These are phyloP conservation scores for Primulina huaijiensis DNA, from an alignment of 257 asterid species.

Conservation along the genomic window DNA sequence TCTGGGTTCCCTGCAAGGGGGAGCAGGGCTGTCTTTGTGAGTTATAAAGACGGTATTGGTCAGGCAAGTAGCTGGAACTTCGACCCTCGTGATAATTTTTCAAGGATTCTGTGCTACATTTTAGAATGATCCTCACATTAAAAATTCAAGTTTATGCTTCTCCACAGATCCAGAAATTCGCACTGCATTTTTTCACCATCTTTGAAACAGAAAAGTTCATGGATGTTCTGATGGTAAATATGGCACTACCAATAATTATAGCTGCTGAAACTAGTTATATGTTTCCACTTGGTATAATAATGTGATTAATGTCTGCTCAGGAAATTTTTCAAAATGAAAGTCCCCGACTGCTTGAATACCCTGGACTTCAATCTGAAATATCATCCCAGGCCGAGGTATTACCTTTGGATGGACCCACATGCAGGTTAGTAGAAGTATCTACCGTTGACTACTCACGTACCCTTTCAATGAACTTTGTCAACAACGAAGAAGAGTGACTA, in stretches of 20 bases:
- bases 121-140: background rate
- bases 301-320: constrained; percentile 31
- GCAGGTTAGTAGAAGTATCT: constrained; percentile 32
- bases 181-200: constrained; percentile 46
- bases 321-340: constrained; percentile 41
- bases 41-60: constrained; percentile 61
- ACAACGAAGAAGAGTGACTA: background rate
- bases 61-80: constrained; percentile 53
- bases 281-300: constrained; percentile 21
- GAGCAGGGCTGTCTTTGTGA: constrained; percentile 60
- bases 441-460: constrained; percentile 18
- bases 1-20: constrained; percentile 79
- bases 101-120: background rate
- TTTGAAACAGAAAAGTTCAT: constrained; percentile 62
- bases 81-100: background rate
- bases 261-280: background rate
- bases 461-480: constrained; percentile 15
- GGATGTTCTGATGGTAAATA: constrained; percentile 56
- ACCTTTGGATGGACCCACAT: constrained; percentile 43
- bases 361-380: constrained; percentile 36
- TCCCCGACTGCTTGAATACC: constrained; percentile 33
- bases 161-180: constrained; percentile 74
- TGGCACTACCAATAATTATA: constrained; percentile 6
- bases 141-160: constrained; percentile 12
- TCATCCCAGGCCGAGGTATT: constrained; percentile 66